Evolutionary conservation across 75 land plant species (phyloP), one percentile per base, ranked within the genome.

Genomic region (Selaginella tamariscina): DNA sequence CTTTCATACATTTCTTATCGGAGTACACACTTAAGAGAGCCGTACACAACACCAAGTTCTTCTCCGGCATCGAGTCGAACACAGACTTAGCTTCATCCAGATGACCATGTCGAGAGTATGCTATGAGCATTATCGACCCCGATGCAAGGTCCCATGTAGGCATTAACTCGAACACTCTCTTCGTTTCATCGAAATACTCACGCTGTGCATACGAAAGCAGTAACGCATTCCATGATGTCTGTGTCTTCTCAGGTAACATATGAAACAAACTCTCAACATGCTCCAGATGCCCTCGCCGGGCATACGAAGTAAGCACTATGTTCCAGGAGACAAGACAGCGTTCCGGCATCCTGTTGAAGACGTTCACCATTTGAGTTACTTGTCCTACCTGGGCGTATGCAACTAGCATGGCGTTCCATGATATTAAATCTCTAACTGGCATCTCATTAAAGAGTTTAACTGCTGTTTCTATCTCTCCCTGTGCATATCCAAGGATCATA

Each of bases 251-350:
- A 9, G 80, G 78, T 31, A 87, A 82, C 24, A 33, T 56, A 70
- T 87, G 81, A 75, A 87, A 87, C 32, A 85, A 26, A 0, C 56
- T 5, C 18, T 71, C 73, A 2, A 85, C 90, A 18, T 85, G 85
- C 21, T 66, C 66, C 22, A 78, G 75, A 55, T 56, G 71, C 23
- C 85, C 88, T 5, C 32, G 54, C 66, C 82, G 78, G 33, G 74
- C 83, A 76, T 82, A 85, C 20, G 81, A 84, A 55, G 84, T 84
- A 59, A 82, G 76, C 66, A 82, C 33, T 23, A 79, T 82, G 44
- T 85, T 85, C 64, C 77, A 82, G 65, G 84, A 83, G 63, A 76
- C 73, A 0, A 85, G 56, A 15, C 65, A 29, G 30, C 77, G 71
- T 32, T 56, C 74, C 20, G 60, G 54, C 54, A 49, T 49, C 20